Evolutionary conservation across 1,139 yeast genomes (phyloP), one percentile per base, ranked within the genome.

Genomic region (Geotrichum siamense): DNA sequence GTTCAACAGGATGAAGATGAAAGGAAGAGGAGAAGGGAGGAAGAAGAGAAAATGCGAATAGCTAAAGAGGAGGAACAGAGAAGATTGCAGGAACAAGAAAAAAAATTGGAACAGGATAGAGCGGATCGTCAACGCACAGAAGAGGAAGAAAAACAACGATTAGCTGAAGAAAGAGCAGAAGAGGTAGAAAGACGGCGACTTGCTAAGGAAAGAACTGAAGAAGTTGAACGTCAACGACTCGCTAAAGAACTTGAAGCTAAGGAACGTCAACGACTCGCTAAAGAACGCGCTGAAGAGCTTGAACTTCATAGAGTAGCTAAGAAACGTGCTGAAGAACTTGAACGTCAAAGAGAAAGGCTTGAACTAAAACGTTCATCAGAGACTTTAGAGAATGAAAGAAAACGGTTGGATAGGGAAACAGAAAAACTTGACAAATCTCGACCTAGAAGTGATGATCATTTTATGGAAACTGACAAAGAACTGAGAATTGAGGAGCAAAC

Each of bases 61-160:
- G 17, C 9, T 4, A 31, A 31, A 16, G n/a, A n/a, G 34, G n/a
- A 16, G 21, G n/a, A 31, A 31, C n/a, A 17, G 32, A 9, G 6
- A 13, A n/a, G 32, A 16, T 13, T 10, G 15, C 32, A 16, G 6
- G 32, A 28, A 28, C 8, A 13, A 13, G 13, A 28, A n/a, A 8
- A 8, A 10, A 13, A n/a, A 13, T 6, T 10, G 13, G 15, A 13
- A n/a, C 32, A 13, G 6, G 32, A 6, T 10, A n/a, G 13, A 13
- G 29, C 17, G 30, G 38, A 35, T n/a, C 38, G 38, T 6, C 21
- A 23, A 17, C 12, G 41, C 4, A 34, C 28, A 23, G 20, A 29
- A 22, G 26, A 19, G 2, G 34, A 38, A 28, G 25, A 21, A n/a
- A 20, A 16, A n/a, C 28, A 25, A 15, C 38, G 29, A 6, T n/a